phyloP scores from a whole-genome alignment of 352 stramenopile genomes.

The Nothophytophthora sp. region DNA sequence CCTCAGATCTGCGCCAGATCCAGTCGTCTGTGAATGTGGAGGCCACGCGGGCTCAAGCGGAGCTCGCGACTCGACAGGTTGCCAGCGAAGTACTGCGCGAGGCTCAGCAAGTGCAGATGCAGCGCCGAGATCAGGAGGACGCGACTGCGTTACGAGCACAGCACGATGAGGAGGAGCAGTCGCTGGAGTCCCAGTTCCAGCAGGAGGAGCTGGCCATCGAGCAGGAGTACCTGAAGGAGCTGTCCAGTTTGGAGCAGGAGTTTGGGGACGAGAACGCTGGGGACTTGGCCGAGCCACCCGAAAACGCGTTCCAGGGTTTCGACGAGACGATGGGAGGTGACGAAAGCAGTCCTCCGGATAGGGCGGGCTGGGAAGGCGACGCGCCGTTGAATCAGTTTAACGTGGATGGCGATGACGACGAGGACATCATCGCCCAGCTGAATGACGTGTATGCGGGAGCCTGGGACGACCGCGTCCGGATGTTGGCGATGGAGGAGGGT shows the following conservation, averaged over 20 bases:
- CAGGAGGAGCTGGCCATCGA: slow-evolving; percentile 53
- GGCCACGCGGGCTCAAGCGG: slow-evolving; percentile 39
- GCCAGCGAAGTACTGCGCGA: slow-evolving; percentile 28
- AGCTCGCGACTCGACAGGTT: slow-evolving; percentile 37
- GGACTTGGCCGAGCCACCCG: slow-evolving; percentile 26
- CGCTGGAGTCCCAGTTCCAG: slow-evolving; percentile 42
- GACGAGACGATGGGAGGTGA: slow-evolving; percentile 8
- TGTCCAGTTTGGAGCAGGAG: slow-evolving; percentile 50
- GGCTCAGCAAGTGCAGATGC: slow-evolving; percentile 20
- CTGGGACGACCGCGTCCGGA: slow-evolving; percentile 26
- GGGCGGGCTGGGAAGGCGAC: neutral
- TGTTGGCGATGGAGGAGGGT: slow-evolving; percentile 27
- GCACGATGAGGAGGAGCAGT: slow-evolving; percentile 27
- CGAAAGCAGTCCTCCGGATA: neutral
- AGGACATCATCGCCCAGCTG: slow-evolving; percentile 37
- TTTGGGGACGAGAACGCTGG: slow-evolving; percentile 34
- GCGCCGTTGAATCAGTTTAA: too few relatives aligned
- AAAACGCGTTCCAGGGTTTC: slow-evolving; percentile 6
- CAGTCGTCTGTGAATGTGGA: slow-evolving; percentile 52
- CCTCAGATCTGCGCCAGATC: slow-evolving; percentile 44
- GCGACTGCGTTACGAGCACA: slow-evolving; percentile 19
- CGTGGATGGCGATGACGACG: slow-evolving; percentile 15
- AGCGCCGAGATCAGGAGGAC: slow-evolving; percentile 29
- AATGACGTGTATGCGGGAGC: slow-evolving; percentile 31
- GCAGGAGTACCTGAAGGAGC: slow-evolving; percentile 51